These are phyloP conservation scores for Neonectria magnoliae DNA, from an alignment of 2,329 filamentous ascomycete genomes.

Conservation along the genomic window DNA sequence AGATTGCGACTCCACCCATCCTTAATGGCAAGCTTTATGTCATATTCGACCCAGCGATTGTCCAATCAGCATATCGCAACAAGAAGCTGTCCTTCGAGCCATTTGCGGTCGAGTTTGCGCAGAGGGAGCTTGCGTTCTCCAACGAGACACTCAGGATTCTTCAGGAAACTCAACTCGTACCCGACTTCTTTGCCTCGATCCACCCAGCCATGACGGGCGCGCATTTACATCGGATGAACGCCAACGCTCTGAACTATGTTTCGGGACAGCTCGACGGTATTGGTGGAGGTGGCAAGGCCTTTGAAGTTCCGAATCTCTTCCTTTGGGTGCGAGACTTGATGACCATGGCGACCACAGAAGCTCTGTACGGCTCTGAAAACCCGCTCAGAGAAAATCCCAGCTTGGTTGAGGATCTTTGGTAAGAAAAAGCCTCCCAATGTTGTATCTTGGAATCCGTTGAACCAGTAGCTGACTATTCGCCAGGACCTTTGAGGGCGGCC, in stretches of 20 bases:
- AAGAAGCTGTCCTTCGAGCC: slow-evolving; percentile 57
- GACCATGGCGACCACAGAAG: slow-evolving; percentile 27
- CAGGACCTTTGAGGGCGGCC: slow-evolving; percentile 24
- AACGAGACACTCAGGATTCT: slow-evolving; percentile 34
- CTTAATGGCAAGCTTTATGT: slow-evolving; percentile 56
- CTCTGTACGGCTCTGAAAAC: slow-evolving; percentile 27
- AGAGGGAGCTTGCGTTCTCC: slow-evolving; percentile 51
- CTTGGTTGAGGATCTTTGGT: slow-evolving; percentile 24
- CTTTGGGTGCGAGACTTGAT: slow-evolving; percentile 50
- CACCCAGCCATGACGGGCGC: slow-evolving; percentile 46
- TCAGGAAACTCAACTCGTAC: slow-evolving; percentile 40
- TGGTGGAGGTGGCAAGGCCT: slow-evolving; percentile 14
- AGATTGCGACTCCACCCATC: slow-evolving; percentile 57
- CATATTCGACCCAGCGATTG: slow-evolving; percentile 53
- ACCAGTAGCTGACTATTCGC: neutral
- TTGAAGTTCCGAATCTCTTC: slow-evolving; percentile 32
- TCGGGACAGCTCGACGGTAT: slow-evolving; percentile 40
- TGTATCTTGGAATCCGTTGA: accelerated
- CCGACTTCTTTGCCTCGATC: slow-evolving; percentile 50
- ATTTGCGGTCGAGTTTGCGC: slow-evolving; percentile 50
- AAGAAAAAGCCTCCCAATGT: neutral
- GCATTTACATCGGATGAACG: slow-evolving; percentile 48
- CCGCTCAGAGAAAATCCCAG: slow-evolving; percentile 8
- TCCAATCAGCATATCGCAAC: slow-evolving; percentile 53
- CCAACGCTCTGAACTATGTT: slow-evolving; percentile 48